These are phyloP conservation scores for Pythium grandisporangium DNA, from an alignment of 352 stramenopile species.

Conservation along the genomic window DNA sequence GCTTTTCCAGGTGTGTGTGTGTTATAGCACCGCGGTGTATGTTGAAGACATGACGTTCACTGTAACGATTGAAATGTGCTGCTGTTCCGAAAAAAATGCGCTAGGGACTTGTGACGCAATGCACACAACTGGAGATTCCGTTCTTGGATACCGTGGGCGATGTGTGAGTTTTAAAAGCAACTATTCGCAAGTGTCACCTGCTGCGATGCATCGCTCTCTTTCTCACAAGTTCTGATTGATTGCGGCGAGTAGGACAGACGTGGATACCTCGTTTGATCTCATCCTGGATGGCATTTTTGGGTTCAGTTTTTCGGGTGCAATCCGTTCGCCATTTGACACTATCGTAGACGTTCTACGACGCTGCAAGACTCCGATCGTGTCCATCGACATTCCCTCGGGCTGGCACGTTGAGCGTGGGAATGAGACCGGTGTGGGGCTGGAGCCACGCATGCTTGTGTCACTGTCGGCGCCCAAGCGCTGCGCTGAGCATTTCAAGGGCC, in stretches of 20 bases:
- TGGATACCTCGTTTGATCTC: constrained; percentile 76
- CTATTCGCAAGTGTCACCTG: too few relatives aligned
- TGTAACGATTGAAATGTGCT: too few relatives aligned
- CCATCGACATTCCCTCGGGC: constrained; percentile 97
- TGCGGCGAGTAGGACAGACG: constrained; percentile 13
- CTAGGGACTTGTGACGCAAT: constrained; percentile 74
- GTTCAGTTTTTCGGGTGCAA: constrained; percentile 92
- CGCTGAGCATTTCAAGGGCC: constrained; percentile 79
- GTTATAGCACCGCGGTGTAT: background rate
- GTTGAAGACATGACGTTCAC: too few relatives aligned
- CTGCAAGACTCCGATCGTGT: constrained; percentile 82
- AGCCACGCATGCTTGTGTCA: constrained; percentile 93
- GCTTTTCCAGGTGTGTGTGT: constrained; percentile 57
- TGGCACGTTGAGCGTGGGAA: constrained; percentile 95
- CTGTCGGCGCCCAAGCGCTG: constrained; percentile 97
- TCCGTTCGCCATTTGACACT: constrained; percentile 86
- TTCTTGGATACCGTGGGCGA: constrained; percentile 46
- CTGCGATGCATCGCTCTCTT: too few relatives aligned
- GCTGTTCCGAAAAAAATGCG: too few relatives aligned
- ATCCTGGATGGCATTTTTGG: constrained; percentile 99
- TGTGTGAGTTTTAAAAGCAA: constrained; percentile 25
- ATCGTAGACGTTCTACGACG: constrained; percentile 72
- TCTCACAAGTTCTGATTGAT: background rate
- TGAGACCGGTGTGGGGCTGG: constrained; percentile 62
- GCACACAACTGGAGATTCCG: constrained; percentile 66